Base-by-base conservation (phyloP, 164 flowering plant genomes). In the Platanus orientalis region DNA sequence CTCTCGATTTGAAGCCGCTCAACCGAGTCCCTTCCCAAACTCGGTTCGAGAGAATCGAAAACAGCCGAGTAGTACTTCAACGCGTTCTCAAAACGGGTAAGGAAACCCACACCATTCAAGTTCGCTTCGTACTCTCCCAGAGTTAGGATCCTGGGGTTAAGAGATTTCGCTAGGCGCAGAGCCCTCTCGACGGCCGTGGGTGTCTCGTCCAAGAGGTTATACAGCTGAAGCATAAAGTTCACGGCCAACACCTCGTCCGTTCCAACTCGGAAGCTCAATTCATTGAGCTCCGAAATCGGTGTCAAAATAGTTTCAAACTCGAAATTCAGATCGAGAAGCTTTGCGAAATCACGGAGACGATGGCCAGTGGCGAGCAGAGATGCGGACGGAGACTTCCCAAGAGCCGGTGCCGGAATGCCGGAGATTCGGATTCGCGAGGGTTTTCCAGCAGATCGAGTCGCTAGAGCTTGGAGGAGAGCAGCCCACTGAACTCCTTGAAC, bases 401-500 rank as follows among this genome's bases (percentile, higher is more conserved):
- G 75, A 0, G 66, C 80, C 7, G 83, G 82, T 9, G 94, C 90
- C 1, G 94, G 94, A 44, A 92, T 86, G 60, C 94, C 96, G 1
- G 97, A 81, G 65, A 92, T 86, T 54, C 94, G 80, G 25, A 92
- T 75, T 16, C 63, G 63, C 0, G 58, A 61, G 6, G 94, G 94
- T 64, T 87, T 87, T 9, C 94, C 96, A 24, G 75, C 53, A 10
- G 91, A 63, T 23, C 97, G 79, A 23, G 92, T 86, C 0, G 97
- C 96, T 4, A 94, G 63, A 51, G 97, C 97, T 60, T 94, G 97
- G 10, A 94, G 68, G 0, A 94, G 79, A 13, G 96, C 89, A 0
- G 96, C 87, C 98, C 97, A 94, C 68, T 94, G 96, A 65, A 94
- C 79, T 2, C 96, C 97, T 59, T 90, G 92, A 56, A 84, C 95